Evolutionary conservation across 2,329 filamentous ascomycete species (phyloP).

Genomic region (Aspergillus novofumigatus): DNA sequence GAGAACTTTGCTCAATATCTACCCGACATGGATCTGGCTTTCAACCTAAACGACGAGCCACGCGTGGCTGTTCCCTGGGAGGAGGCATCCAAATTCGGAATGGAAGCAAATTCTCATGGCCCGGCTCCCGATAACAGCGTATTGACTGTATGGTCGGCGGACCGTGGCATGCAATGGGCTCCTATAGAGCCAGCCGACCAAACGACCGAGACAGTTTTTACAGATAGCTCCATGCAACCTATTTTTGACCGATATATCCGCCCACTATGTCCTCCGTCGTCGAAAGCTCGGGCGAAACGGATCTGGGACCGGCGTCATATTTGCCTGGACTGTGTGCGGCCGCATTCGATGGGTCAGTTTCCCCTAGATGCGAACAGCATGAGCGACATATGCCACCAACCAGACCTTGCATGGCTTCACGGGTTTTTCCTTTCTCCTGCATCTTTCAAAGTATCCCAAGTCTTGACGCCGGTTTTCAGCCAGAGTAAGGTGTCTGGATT

Average conservation of each 20-base stretch:
- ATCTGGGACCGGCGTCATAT: slow-evolving; percentile 62
- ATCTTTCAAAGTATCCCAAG: slow-evolving; percentile 57
- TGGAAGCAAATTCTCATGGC: slow-evolving; percentile 20
- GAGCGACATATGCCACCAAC: slow-evolving; percentile 69
- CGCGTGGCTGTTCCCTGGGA: slow-evolving; percentile 53
- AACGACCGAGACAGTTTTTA: slow-evolving; percentile 34
- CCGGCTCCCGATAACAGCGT: slow-evolving; percentile 18
- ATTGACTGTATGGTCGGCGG: slow-evolving; percentile 32
- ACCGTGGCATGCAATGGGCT: slow-evolving; percentile 37
- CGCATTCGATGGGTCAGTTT: slow-evolving; percentile 65
- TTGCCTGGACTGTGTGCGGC: slow-evolving; percentile 59
- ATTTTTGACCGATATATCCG: slow-evolving; percentile 42
- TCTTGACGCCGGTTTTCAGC: slow-evolving; percentile 71
- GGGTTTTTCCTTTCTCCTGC: slow-evolving; percentile 67
- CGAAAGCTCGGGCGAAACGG: slow-evolving; percentile 55
- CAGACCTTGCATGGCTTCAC: slow-evolving; percentile 69
- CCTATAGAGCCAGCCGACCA: slow-evolving; percentile 33
- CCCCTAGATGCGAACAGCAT: slow-evolving; percentile 62
- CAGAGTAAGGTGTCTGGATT: slow-evolving; percentile 68
- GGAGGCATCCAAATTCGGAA: slow-evolving; percentile 35
- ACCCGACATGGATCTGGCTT: slow-evolving; percentile 60
- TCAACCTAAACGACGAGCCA: slow-evolving; percentile 60
- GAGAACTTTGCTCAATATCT: slow-evolving; percentile 50
- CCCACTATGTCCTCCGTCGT: slow-evolving; percentile 59
- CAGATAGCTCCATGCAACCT: slow-evolving; percentile 37